Evolutionary conservation across 305 asterid genomes (phyloP).

Genomic region (Fraxinus greggii): DNA sequence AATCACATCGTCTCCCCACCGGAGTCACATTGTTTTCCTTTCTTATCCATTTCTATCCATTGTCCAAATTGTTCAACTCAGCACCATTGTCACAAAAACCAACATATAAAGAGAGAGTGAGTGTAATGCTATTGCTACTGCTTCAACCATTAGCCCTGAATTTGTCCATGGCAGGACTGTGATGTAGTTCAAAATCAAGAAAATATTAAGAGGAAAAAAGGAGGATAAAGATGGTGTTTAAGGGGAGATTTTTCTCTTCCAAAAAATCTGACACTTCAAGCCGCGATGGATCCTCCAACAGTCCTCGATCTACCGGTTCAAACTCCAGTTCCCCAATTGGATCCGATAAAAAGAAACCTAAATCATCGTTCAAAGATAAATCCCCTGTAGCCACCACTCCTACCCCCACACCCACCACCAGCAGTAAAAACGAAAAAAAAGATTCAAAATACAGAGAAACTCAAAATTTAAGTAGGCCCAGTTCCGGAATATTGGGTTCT

Average conservation of each 20-base stretch:
- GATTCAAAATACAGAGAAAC: constrained; percentile 53
- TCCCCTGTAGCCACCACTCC: constrained; percentile 47
- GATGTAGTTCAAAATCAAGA: not conserved
- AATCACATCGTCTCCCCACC: not conserved
- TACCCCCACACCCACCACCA: constrained; percentile 21
- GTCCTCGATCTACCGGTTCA: constrained; percentile 80
- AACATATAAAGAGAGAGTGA: not conserved
- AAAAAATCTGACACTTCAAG: constrained; percentile 82
- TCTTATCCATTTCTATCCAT: not conserved
- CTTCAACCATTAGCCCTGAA: not conserved
- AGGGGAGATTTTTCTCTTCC: constrained; percentile 86
- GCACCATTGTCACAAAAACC: not conserved
- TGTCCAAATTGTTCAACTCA: not conserved
- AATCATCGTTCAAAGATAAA: constrained; percentile 58
- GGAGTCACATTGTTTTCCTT: not conserved
- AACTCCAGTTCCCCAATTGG: constrained; percentile 86
- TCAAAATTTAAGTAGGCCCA: constrained; percentile 35
- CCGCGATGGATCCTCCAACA: constrained; percentile 87
- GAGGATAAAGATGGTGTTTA: constrained; percentile 67
- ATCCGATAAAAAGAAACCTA: constrained; percentile 75
- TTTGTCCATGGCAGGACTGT: constrained; percentile 21
- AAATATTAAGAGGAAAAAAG: not conserved
- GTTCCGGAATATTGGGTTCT: constrained; percentile 32
- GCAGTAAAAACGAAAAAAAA: constrained; percentile 51
- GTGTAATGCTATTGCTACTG: not conserved